Base-by-base conservation (phyloP, 176 grass and related monocot species). In the Oryza glaberrima region DNA sequence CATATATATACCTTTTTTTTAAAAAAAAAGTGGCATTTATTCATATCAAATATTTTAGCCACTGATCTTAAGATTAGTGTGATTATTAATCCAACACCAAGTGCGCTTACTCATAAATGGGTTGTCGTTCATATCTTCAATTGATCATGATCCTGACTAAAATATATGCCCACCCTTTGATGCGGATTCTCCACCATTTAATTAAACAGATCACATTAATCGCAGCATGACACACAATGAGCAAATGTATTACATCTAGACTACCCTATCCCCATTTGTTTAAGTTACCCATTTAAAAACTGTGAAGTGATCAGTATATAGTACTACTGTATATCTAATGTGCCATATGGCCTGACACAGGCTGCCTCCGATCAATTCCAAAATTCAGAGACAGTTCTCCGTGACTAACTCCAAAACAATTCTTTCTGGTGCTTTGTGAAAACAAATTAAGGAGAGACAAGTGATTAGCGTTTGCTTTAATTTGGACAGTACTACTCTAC, bases 351-450 rank as follows among this genome's bases (percentile, higher is more conserved):
- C 64, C 74, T 83, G 84, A 87, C 89, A 87, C 89, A 83, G 84
- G 63, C 41, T 83, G 69, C 76, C 40, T 51, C 69, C 3, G 58
- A n/a, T 48, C 68, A 83, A 87, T 87, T 83, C 80, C 80, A 90
- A 87, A 90, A 87, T 70, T 68, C 84, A 75, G 89, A 65, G 80
- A 83, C 84, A 83, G 40, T 83, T 79, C 80, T 78, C 69, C 88
- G 80, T 79, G 41, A 79, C 47, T 44, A 83, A 79, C 80, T 87
- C 88, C 80, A 87, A 83, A 83, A 83, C 80, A 70, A 83, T 83
- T 76, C 70, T 60, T 80, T 67, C 73, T 80, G 41, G 69, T 87
- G 69, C 69, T 75, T 40, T 67, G 75, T 70, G 80, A 83, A 78
- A 76, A 51, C 46, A n/a, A 52, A 32, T 32, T 32, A 32, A 72